Percentiles rank a stretch among this genome's conserved stretches.
phyloP scores from a whole-genome alignment of 345 rosid species.

The Eucalyptus sp. region DNA sequence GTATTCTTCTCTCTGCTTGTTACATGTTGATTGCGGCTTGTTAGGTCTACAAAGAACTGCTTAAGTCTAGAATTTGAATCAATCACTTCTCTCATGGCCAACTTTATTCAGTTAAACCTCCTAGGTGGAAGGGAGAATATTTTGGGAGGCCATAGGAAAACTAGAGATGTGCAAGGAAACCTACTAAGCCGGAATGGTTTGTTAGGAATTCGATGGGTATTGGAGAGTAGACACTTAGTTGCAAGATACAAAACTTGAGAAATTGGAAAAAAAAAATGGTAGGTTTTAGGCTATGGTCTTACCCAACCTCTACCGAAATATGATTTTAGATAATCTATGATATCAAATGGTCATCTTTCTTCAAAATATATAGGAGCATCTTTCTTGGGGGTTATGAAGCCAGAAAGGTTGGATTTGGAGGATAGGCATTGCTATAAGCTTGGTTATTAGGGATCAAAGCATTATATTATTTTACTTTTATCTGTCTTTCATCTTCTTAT shows the following conservation, averaged over 20 bases:
- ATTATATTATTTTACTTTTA: neutral
- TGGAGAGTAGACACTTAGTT: neutral
- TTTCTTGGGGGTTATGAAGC: neutral
- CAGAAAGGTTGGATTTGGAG: neutral
- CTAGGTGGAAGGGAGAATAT: neutral
- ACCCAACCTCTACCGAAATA: accelerated
- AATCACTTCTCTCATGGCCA: neutral
- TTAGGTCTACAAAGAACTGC: neutral
- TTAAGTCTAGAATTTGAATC: neutral
- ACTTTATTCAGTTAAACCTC: neutral
- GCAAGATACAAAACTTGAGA: neutral
- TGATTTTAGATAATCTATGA: neutral
- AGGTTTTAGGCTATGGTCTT: neutral
- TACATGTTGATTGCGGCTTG: neutral
- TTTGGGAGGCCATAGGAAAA: neutral
- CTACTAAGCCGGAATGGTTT: neutral
- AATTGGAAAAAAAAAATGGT: neutral
- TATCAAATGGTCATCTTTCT: neutral
- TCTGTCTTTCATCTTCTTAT: neutral
- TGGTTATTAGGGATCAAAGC: neutral
- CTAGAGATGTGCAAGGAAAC: neutral
- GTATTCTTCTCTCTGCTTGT: neutral
- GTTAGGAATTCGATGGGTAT: neutral
- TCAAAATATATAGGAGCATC: neutral
- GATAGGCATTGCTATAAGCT: neutral